Evolutionary conservation across 192 early-diverging fungal species (phyloP), one percentile per base, ranked within the genome.

Genomic region (Coemansia sp.): DNA sequence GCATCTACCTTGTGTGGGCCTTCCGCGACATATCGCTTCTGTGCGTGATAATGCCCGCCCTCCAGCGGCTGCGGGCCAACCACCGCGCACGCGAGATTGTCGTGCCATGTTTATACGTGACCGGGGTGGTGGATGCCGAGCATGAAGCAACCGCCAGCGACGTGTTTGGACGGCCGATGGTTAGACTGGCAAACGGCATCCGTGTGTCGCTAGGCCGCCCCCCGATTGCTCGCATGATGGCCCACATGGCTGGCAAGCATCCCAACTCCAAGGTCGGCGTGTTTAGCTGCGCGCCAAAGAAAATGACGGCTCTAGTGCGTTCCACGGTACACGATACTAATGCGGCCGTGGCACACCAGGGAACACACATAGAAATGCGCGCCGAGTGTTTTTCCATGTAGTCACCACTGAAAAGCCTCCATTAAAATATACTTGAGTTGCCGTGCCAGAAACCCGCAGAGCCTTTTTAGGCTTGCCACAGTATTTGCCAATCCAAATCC

Each of bases 381-480:
- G 58, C 78, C 14, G 78, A 81, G 39, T 81, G 78, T 39, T 81
- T 81, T 45, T 74, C 78, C 3, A 69, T 66, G 69, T 81, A 62
- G 24, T 8, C 43, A 9, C 37, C 9, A 9, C 37, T 13, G 9
- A 38, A 1, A 38, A 7, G 43, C 7, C 3, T 20, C 14, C 24
- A 16, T 28, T 53, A 28, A 13, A 53, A 28, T 53, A 53, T 53
- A 53, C 13, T 45, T 18, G n/a, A 45, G 3, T 9, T 38, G 37
- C 9, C 37, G 2, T 9, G 5, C 13, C 9, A 13, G 8, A 38
- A 38, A 13, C 13, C 9, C 10, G 9, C 13, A 0, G 10, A 38
- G 13, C 37, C 43, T 18, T 18, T 23, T 46, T 46, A 8, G 20
- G 21, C 21, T 16, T 26, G 48, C n/a, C 20, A 48, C 45, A 51